Evolutionary conservation across 1,284 basidiomycete species (phyloP), one percentile per base, ranked within the genome.

Genomic region (Fomitopsis palustris): DNA sequence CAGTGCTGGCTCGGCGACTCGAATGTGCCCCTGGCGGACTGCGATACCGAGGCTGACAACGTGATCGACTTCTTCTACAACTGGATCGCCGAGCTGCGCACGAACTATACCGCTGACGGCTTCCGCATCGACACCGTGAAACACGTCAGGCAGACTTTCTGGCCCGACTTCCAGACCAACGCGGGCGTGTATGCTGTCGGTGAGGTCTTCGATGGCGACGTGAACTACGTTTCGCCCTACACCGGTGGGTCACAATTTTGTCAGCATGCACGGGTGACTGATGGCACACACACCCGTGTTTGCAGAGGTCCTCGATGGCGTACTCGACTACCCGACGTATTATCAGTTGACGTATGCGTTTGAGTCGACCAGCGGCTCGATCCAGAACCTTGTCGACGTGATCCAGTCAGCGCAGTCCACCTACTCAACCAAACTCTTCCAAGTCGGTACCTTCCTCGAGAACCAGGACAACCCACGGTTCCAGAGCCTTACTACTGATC

Each of bases 171-270:
- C 71, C 88, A 85, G 65, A 75, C 74, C 37, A 81, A 81, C 23
- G 87, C 90, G 0, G 90, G 88, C 1, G 88, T 93, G 38, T 95
- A 92, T 75, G 92, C 89, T 62, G 90, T 93, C 55, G 92, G 92
- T 35, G 92, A 94, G 74, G 88, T 94, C 21, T 86, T 85, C 64
- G 82, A 80, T 29, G 69, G 76, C 51, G 79, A 86, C 55, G 77
- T 90, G 33, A 71, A 75, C 74, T 89, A 74, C 53, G 80, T 69
- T 35, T 41, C 61, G 17, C 58, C 57, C 19, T 70, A 67, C 61
- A 70, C 69, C 16, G 56, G 64, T 69, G 45, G 47, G 37, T 23
- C 51, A 69, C 4, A 8, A 1, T 7, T 8, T 27, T 17, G 7
- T 16, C 5, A 8, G n/a, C 7, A 4, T 16, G 29, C 19, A 33